Base-by-base conservation (phyloP, 2,329 filamentous ascomycete species). In the Ploettnerulaceae sp. region DNA sequence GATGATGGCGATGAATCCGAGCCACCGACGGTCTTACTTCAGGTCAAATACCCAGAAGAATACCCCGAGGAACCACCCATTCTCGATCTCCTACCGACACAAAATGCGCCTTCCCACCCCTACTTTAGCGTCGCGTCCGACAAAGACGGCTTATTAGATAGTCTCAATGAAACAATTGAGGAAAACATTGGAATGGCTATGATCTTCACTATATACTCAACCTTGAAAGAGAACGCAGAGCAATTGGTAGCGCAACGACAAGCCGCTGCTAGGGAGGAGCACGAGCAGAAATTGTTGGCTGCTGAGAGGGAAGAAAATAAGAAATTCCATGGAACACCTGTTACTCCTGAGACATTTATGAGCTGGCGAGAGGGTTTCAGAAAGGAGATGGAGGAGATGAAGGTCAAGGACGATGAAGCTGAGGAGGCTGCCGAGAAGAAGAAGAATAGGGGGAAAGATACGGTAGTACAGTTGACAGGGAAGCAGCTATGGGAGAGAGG, bases 161-260 rank as follows among this genome's bases (percentile, higher is more conserved):
- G 78, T 1, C 72, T 97, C 9, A 67, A 80, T 29, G 81, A 84
- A 12, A 86, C 84, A 0, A 85, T 96, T 26, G 83, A 93, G 64
- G 93, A 98, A 67, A 97, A 90, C 58, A 70, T 97, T 49, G 93
- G 93, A 53, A 97, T 97, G 84, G 87, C 89, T 45, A 98, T 98
- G 93, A 72, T 98, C 1, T 98, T 97, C 68, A 89, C 91, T 0
- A 72, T 98, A 18, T 85, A 94, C 44, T 88, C 86, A 11, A 81
- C 85, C 0, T 71, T 98, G 50, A 97, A 96, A 65, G 93, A 98
- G 49, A 76, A 79, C 41, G 91, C 90, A n/a, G 93, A 98, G 71
- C 76, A 82, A 57, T 76, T 98, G 48, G 81, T 97, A 56, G 69
- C 75, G 12, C 81, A 89, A 53, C 82, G 93, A 35, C 79, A 82